phyloP scores from a whole-genome alignment of 1,284 basidiomycete genomes.

The Leccinum huronense region DNA sequence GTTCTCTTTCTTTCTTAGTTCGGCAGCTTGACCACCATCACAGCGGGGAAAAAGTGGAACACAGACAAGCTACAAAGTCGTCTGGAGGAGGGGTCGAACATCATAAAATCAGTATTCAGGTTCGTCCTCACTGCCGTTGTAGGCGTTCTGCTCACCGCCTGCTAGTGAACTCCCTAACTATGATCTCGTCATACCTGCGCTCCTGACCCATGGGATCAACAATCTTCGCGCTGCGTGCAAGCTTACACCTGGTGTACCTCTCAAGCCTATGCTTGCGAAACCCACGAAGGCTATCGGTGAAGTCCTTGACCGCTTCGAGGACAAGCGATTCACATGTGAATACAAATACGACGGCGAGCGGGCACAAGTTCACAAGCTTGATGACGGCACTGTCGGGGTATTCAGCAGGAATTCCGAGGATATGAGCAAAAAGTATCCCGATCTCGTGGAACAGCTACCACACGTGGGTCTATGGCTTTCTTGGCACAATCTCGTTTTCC shows the following conservation, averaged over 20 bases:
- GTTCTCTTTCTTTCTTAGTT: background rate
- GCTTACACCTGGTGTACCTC: conserved; percentile 91
- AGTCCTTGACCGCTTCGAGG: conserved; percentile 96
- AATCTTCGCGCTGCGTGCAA: conserved; percentile 77
- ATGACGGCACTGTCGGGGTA: conserved; percentile 79
- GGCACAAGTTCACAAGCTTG: conserved; percentile 83
- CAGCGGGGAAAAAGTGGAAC: conserved; percentile 72
- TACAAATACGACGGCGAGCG: conserved; percentile 99
- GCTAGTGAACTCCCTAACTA: conserved; percentile 90
- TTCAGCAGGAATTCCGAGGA: conserved; percentile 99
- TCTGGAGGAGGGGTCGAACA: conserved; percentile 78
- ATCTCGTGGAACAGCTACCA: conserved; percentile 91
- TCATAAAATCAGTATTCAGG: conserved; percentile 93
- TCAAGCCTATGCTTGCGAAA: conserved; percentile 99
- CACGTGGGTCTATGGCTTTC: conserved; percentile 48
- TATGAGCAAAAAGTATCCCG: conserved; percentile 99
- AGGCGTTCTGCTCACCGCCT: conserved; percentile 5
- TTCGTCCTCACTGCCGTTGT: conserved; percentile 33
- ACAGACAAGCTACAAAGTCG: conserved; percentile 71
- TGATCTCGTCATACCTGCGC: conserved; percentile 90
- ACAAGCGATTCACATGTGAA: conserved; percentile 96
- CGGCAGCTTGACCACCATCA: conserved; percentile 4
- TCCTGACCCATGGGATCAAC: conserved; percentile 79
- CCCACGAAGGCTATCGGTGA: conserved; percentile 99
- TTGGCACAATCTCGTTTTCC: background rate